Percentiles rank a stretch among this genome's conserved stretches.
phyloP scores from a whole-genome alignment of 495 filamentous ascomycete genomes.

The Aspergillus funiculosus region DNA sequence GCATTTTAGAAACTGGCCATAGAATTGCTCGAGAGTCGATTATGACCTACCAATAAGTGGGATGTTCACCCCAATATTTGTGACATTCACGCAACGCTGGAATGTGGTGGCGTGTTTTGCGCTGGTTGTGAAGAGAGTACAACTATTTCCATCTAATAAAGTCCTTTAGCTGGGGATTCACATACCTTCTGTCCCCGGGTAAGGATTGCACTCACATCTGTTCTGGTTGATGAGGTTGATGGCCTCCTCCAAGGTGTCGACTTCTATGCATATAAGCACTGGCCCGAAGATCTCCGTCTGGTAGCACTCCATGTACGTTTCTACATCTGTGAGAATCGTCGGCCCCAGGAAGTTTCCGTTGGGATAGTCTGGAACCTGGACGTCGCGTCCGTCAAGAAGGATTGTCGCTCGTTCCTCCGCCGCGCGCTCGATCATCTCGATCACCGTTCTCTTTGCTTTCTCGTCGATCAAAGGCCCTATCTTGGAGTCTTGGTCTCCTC shows the following conservation, averaged over 20 bases:
- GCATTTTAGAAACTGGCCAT: neutral
- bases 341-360: slow-evolving; percentile 29
- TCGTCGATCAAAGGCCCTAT: slow-evolving; percentile 26
- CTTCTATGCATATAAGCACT: slow-evolving; percentile 28
- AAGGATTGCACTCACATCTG: slow-evolving; percentile 17
- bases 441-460: slow-evolving; percentile 14
- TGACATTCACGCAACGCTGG: slow-evolving; percentile 25
- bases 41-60: slow-evolving; percentile 21
- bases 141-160: slow-evolving; percentile 24
- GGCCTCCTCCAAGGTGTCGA: slow-evolving; percentile 24
- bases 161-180: neutral
- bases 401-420: slow-evolving; percentile 19
- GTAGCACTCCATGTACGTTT: slow-evolving; percentile 30
- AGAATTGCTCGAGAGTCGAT: neutral
- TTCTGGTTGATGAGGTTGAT: slow-evolving; percentile 29
- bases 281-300: slow-evolving; percentile 30
- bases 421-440: slow-evolving; percentile 27
- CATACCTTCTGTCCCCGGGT: neutral
- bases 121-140: slow-evolving; percentile 27
- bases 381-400: slow-evolving; percentile 23
- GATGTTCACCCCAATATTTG: slow-evolving; percentile 29
- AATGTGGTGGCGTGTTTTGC: slow-evolving; percentile 25
- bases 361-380: slow-evolving; percentile 21
- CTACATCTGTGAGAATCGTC: slow-evolving; percentile 24
- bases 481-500: slow-evolving; percentile 20